Evolutionary conservation across 768 basidiomycete species (phyloP), one percentile per base, ranked within the genome.

Genomic region (Jaapia argillacea): DNA sequence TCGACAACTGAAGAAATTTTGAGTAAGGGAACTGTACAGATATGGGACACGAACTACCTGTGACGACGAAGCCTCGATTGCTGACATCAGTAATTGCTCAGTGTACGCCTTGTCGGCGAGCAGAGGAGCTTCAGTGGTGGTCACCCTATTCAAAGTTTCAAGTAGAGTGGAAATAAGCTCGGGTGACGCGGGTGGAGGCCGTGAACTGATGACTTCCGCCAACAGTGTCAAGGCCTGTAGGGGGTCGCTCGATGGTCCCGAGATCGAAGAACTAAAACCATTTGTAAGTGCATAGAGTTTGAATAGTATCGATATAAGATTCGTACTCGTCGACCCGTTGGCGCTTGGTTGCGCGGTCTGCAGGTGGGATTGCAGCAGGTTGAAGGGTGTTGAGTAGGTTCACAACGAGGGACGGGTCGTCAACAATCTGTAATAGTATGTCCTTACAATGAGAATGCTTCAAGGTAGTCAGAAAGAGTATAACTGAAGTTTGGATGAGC

Each of bases 21-120:
- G 21, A 25, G 13, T 28, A 42, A 10, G 44, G 16, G 43, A 22
- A 36, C 1, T 13, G 7, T 10, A 21, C n/a, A 23, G 38, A 31
- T 24, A 45, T 28, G 27, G 6, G 10, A 42, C 71, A 46, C 52
- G 87, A 43, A 56, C 63, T 21, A 85, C 66, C 44, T 73, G 71
- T 14, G 64, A 66, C 3, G 83, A 75, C 6, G 72, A 67, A 50
- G 71, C 76, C 48, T 87, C 84, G 20, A 93, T 69, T 2, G 85
- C 85, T 6, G 82, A 79, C 74, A 94, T 84, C 18, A 94, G 57
- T 45, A 90, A 70, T 58, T 94, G 92, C 57, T 88, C 80, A 7
- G 85, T 64, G 51, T 88, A 94, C 49, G 71, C 79, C 14, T 80
- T 70, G 41, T 85, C 86, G n/a, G 79, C 73, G 24, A 71, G 68